Base-by-base conservation (phyloP, 1,284 basidiomycete genomes). In the Abortiporus biennis region DNA sequence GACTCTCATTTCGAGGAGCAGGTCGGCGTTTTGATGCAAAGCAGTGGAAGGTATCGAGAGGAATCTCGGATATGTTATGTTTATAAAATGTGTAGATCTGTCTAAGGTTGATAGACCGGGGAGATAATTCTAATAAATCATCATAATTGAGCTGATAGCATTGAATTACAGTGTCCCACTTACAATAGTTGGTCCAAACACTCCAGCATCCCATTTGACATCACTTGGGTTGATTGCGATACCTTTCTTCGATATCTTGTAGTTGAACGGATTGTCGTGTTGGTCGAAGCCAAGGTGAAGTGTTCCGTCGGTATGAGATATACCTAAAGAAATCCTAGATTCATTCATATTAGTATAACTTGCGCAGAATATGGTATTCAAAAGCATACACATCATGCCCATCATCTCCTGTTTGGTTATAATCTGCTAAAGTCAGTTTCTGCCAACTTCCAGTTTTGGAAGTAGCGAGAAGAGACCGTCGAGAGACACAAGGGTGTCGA, bases 41-140 rank as follows among this genome's bases (percentile, higher is more conserved):
- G 47, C 47, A 8, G 31, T 36, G 2, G 46, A 13, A 0, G 63
- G 57, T 2, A 63, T 46, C 8, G 55, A 51, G 15, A 67, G 48
- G 49, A 68, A 69, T 13, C 67, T 58, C 4, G 68, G 69, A 49
- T 71, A 71, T 0, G 68, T 70, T 16, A 68, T 53, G 38, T 68
- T 65, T 40, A 62, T 54, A 48, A 64, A 66, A 49, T 60, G 60
- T 0, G 55, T 43, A 1, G 56, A 54, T 46, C 59, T 61, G 44
- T 68, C 63, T 9, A 70, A 54, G 15, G 46, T 35, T 44, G 64
- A 64, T 3, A 64, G 58, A 2, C 66, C 65, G 1, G 65, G 67
- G 1, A 69, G 57, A 38, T 58, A 51, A 45, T 68, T 54, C 66
- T 68, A 31, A 12, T 2, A 6, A 23, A 43, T 13, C 9, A 1